Evolutionary conservation across 2,329 filamentous ascomycete genomes (phyloP), one percentile per base, ranked within the genome.

Genomic region (Colletotrichum neosansevieriae): DNA sequence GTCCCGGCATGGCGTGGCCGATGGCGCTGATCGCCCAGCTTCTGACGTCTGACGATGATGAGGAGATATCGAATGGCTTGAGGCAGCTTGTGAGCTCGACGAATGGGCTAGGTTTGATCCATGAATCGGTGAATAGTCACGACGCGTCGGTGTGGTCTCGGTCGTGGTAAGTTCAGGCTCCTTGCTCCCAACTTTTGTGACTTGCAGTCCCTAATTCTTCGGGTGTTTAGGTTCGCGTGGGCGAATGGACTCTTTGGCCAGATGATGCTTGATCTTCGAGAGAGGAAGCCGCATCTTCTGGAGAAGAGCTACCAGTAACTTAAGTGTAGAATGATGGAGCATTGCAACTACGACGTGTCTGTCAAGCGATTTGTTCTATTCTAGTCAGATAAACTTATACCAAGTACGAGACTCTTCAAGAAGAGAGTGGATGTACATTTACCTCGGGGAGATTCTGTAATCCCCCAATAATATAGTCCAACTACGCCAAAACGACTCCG

Each of bases 211-310:
- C 64, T 64, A 24, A 67, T 2, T 2, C 13, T 2, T 2, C 13
- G 13, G 15, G 13, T 7, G 21, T 84, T 83, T 69, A 94, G 92
- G 91, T 97, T 96, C 76, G 91, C 93, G 0, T 96, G 93, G 93
- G 92, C 93, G 13, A 96, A 96, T 76, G 93, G 91, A 0, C 88
- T 97, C n/a, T 96, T 94, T 79, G 92, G 92, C 12, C 91, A 95
- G 81, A 93, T 92, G 68, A 87, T 96, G 63, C 79, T 96, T 34
- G 92, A 95, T 79, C 78, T 97, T 58, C 89, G 90, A 51, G 85
- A 88, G 71, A 83, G 93, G 76, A 93, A 93, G 77, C 93, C 93
- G 11, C 83, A 89, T 73, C 76, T 97, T 65, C 77, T 89, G 34
- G 73, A 74, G 34, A 79, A 74, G 70, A 88, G 82, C 72, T 88